These are phyloP conservation scores for Gardenia jasminoides DNA, from an alignment of 257 asterid species.

Conservation along the genomic window DNA sequence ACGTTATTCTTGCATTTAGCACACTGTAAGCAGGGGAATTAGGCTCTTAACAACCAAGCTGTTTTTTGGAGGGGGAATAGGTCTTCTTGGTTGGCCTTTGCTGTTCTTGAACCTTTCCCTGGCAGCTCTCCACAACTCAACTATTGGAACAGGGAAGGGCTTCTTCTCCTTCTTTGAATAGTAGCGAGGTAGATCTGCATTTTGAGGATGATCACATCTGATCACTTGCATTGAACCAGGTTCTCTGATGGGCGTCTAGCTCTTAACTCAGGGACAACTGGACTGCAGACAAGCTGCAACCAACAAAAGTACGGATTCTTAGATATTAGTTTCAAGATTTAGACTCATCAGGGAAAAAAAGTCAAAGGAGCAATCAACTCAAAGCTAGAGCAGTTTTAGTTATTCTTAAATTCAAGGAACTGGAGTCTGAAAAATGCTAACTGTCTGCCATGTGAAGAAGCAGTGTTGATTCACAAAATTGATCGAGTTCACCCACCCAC, in stretches of 20 bases:
- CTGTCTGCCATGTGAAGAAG: neutral
- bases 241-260: slow-evolving; percentile 29
- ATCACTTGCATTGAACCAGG: slow-evolving; percentile 33
- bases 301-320: neutral
- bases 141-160: slow-evolving; percentile 89
- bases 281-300: slow-evolving; percentile 50
- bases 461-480: too few relatives aligned
- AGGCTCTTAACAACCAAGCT: slow-evolving; percentile 75
- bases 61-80: slow-evolving; percentile 74
- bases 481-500: neutral
- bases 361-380: neutral
- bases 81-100: slow-evolving; percentile 51
- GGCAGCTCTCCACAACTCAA: slow-evolving; percentile 87
- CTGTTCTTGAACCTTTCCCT: slow-evolving; percentile 77
- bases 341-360: neutral
- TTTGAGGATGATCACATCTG: slow-evolving; percentile 67
- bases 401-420: neutral
- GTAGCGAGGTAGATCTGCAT: slow-evolving; percentile 88
- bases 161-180: slow-evolving; percentile 82
- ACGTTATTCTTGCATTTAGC: slow-evolving; percentile 59
- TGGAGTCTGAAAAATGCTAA: neutral
- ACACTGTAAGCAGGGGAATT: slow-evolving; percentile 74
- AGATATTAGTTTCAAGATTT: neutral
- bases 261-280: slow-evolving; percentile 32
- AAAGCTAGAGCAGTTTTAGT: neutral